Base-by-base conservation (phyloP, 108 stramenopile species). In the Cyclostephanos invisitatus region DNA sequence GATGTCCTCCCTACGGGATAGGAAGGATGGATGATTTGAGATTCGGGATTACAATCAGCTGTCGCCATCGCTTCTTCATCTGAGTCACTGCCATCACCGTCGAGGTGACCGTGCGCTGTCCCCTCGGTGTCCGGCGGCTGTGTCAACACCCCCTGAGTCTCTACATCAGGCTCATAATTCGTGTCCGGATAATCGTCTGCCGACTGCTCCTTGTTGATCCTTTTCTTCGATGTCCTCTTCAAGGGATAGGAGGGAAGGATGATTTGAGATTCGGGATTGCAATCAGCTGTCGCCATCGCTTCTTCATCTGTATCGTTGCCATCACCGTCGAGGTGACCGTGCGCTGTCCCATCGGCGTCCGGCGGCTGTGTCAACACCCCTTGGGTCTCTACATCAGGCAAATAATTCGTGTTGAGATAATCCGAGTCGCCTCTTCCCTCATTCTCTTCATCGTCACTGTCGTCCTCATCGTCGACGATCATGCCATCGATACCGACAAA, bases 401-500 rank as follows among this genome's bases (percentile, higher is more conserved):
- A 29, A 11, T 9, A 4, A 29, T 27, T 27, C 28, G 15, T 29
- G 14, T 29, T 14, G 56, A 15, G 15, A 57, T 32, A 3, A 28
- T 57, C 56, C 28, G 12, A 14, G 12, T 29, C 27, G 27, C 17
- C 28, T 12, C 27, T 17, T 29, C 28, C 56, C 5, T 32, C 29
- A 4, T 57, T 14, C 7, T 32, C 56, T 0, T 57, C 56, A 11
- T 28, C 25, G 29, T 29, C 56, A 32, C 29, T 57, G 56, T 57
- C 56, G 7, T 27, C 56, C 0, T 28, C 27, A 10, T 57, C 56
- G 29, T 57, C 56, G 27, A 57, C 29, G 17, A 57, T 27, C 56
- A 57, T 57, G 56, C 32, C 56, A 20, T 57, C 29, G 14, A 57
- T 57, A 15, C 56, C 56, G 29, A 57, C 56, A 10, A 57, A 57